Base-by-base conservation (phyloP, 306 rosid species). In the Macrotyloma uniflorum region DNA sequence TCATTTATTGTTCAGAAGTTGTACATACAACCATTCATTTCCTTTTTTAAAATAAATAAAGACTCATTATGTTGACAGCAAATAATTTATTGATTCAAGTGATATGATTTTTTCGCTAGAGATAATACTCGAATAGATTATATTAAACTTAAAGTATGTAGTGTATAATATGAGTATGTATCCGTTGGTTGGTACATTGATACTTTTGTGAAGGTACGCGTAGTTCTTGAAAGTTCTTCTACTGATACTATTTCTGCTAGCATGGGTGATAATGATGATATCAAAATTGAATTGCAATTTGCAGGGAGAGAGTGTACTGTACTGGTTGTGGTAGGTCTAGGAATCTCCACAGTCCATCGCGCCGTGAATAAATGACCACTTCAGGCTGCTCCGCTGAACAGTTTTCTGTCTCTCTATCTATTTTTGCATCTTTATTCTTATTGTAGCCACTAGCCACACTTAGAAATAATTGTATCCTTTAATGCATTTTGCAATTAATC, bases 391-490 rank as follows among this genome's bases (percentile, higher is more conserved):
- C 30, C 26, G 58, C 15, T 50, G 76, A 63, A 26, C 70, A 61
- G 72, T 46, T 42, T 14, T 78, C 69, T 57, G 59, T 66, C 32
- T 42, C 46, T 53, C 32, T 11, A 6, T 45, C 43, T 23, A 23
- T 66, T 51, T 59, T 24, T 77, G 58, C 49, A 26, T 67, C 76
- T 42, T 67, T 26, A 55, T 78, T 67, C 82, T 69, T 38, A 67
- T 78, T 78, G 80, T 30, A 40, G n/a, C 75, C 82, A 54, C 67
- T 20, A 42, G 8, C 75, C 81, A 54, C 58, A 15, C 46, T 75
- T 61, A 53, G 4, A 59, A 74, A 28, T 11, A 13, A 50, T 10
- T 19, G 6, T 15, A n/a, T 63, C 1, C 18, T n/a, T 35, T 62
- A 28, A 5, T 57, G 30, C 4, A 13, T 20, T 20, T 20, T 51